Base-by-base conservation (phyloP, 345 rosid species). In the Gossypium rotundifolium region DNA sequence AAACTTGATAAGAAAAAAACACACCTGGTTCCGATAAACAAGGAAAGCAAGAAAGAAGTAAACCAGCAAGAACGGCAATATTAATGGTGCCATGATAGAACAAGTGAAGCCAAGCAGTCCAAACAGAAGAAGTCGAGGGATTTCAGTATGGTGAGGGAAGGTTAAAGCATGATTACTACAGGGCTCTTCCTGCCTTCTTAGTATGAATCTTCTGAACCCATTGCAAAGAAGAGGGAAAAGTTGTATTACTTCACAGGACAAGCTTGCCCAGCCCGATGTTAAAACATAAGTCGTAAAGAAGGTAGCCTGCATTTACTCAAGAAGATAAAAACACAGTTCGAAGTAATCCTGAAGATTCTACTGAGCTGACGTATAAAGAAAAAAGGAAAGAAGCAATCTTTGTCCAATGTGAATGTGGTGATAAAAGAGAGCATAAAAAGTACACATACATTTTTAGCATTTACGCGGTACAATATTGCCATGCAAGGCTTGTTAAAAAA, bases 281-380 rank as follows among this genome's bases (percentile, higher is more conserved):
- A 87, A 76, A 49, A 90, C 87, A 67, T 92, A 92, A 17, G 98
- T 92, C 86, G 81, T 90, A 86, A 94, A 94, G 87, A 94, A 94
- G 83, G 85, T 82, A 83, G 92, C 93, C 98, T 94, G 91, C 83
- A 83, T 55, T 73, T 78, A 64, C 16, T 57, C 54, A 55, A 70
- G 70, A 33, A 73, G 17, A 38, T 49, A 60, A 70, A 65, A 33
- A 74, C 23, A 62, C 54, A 23, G 49, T 76, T 70, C 1, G 38
- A 29, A 4, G 38, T 29, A 69, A 44, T 46, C 74, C 62, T 1
- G 8, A 64, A 40, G 22, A 29, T 40, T 71, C 46, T 18, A 33
- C 29, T 70, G 23, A 29, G 11, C 13, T 18, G 64, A 29, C 44
- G 8, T 1, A 29, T 14, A 33, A 33, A 33, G 40, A 29, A 29